A percentile compares a stretch with the other conserved stretches of the same genome.
Evolutionary conservation across 306 rosid species (phyloP).

Genomic region (Acmispon strigosus): DNA sequence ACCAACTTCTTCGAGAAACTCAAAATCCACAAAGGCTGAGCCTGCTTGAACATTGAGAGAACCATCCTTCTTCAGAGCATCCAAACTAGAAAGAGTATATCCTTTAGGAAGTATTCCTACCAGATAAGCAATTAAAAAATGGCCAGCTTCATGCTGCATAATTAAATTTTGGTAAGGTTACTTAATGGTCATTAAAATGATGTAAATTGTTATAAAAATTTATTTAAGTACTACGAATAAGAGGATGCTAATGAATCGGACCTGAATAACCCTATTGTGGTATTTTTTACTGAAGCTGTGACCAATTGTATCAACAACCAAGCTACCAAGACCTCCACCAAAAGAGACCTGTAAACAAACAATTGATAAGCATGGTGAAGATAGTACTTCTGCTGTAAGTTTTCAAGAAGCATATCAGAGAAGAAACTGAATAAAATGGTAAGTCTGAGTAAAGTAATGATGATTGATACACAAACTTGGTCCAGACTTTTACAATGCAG

Average conservation of each 20-base stretch:
- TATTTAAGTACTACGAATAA: neutral
- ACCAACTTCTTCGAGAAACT: constrained; percentile 79
- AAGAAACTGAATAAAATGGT: neutral
- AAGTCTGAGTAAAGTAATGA: neutral
- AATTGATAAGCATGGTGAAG: neutral
- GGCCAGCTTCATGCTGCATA: constrained; percentile 98
- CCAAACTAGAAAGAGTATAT: constrained; percentile 69
- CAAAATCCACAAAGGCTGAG: constrained; percentile 83
- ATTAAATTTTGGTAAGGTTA: constrained; percentile 8
- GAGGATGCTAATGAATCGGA: constrained; percentile 29
- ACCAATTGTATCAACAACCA: constrained; percentile 85
- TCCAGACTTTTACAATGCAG: neutral
- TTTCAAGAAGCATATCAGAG: neutral
- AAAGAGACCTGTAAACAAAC: constrained; percentile 51
- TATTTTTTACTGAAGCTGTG: constrained; percentile 76
- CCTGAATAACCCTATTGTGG: constrained; percentile 86
- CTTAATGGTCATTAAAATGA: constrained; percentile 5
- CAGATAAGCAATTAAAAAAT: constrained; percentile 83
- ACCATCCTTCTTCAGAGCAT: constrained; percentile 78
- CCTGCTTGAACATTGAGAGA: constrained; percentile 98
- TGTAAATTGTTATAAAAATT: neutral
- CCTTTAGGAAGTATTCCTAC: constrained; percentile 85
- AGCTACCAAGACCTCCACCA: constrained; percentile 74
- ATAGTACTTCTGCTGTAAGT: neutral
- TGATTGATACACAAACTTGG: neutral